Evolutionary conservation across 2,329 filamentous ascomycete genomes (phyloP).

Genomic region (Xylariales sp.): DNA sequence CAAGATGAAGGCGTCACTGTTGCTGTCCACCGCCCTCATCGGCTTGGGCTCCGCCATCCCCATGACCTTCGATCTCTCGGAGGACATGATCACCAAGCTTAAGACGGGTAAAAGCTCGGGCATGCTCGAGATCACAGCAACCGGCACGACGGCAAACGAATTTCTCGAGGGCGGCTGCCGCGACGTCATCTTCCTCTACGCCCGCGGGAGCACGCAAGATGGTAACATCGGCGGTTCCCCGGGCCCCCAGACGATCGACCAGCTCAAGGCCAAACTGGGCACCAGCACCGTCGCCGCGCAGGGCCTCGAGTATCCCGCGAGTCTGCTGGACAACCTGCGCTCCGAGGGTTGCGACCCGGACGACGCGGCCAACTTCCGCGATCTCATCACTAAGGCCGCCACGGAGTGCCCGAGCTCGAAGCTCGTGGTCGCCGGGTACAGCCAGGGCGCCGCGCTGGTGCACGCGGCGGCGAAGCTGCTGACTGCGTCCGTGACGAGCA

Average conservation of each 20-base stretch:
- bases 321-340: constrained; percentile 42
- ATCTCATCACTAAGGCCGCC: constrained; percentile 50
- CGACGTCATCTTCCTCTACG: constrained; percentile 54
- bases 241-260: constrained; percentile 57
- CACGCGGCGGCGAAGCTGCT: constrained; percentile 53
- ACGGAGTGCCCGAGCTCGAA: constrained; percentile 55
- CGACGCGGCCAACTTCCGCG: constrained; percentile 52
- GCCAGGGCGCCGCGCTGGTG: constrained; percentile 59
- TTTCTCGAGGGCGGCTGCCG: constrained; percentile 52
- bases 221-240: constrained; percentile 52
- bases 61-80: constrained; percentile 38
- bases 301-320: constrained; percentile 44
- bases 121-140: constrained; percentile 2
- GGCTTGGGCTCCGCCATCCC: constrained; percentile 35
- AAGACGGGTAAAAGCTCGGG: constrained; percentile 28
- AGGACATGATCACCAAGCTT: constrained; percentile 30
- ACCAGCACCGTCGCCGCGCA: constrained; percentile 41
- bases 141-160: constrained; percentile 50
- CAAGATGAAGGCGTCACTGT: constrained; percentile 40
- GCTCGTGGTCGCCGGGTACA: constrained; percentile 56
- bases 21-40: constrained; percentile 33
- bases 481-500: constrained; percentile 41
- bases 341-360: constrained; percentile 49
- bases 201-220: constrained; percentile 54
- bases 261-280: constrained; percentile 59